Conservation (phyloP, 2,329 filamentous ascomycete genomes). For the Parastagonospora nodorum region DNA sequence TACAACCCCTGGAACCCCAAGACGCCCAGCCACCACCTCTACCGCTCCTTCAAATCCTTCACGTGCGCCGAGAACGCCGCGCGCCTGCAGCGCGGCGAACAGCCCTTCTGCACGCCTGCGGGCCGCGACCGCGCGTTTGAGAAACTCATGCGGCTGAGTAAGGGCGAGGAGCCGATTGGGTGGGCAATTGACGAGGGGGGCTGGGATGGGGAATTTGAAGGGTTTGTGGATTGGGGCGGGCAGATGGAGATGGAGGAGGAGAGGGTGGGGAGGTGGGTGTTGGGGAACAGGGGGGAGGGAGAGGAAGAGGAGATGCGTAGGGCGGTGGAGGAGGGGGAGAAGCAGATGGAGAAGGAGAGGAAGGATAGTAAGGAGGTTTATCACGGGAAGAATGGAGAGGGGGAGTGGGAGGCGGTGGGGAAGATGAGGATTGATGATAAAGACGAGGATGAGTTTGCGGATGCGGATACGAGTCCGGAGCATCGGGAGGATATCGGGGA, state of each 20-base stretch:
- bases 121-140: background rate
- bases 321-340: background rate
- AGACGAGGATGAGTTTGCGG: background rate
- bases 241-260: background rate
- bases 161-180: background rate
- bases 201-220: too few species aligned
- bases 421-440: background rate
- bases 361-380: background rate
- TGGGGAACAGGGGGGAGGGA: too few species aligned
- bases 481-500: background rate
- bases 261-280: background rate
- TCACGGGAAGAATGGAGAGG: background rate
- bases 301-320: background rate
- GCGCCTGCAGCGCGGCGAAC: background rate
- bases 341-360: background rate
- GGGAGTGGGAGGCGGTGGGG: background rate
- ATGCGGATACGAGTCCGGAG: background rate
- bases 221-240: background rate
- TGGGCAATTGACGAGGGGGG: background rate
- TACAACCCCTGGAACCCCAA: background rate
- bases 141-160: background rate
- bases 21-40: background rate
- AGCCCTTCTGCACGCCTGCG: background rate
- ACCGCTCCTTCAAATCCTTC: slow-evolving; percentile 1
- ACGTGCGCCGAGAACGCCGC: background rate